Conservation (phyloP, 2,329 filamentous ascomycete genomes). For the Ophiostoma sp. region DNA sequence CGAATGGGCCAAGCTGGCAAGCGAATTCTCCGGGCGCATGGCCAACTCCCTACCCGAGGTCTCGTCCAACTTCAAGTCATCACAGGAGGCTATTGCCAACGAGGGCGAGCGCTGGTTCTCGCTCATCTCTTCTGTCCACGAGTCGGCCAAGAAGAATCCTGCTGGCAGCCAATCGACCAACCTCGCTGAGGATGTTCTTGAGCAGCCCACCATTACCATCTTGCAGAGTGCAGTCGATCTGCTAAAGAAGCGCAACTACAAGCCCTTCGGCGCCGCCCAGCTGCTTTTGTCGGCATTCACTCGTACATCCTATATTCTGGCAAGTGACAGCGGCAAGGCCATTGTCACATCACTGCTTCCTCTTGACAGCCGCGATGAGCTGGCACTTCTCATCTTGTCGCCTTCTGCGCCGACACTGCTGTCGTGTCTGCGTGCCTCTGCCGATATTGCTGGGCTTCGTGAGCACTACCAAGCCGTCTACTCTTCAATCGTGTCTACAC, state of each 20-base stretch:
- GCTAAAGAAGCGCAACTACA: conserved; percentile 48
- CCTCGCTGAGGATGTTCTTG: conserved; percentile 27
- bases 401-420: conserved; percentile 63
- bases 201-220: conserved; percentile 28
- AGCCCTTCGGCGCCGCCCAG: conserved; percentile 51
- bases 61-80: conserved; percentile 67
- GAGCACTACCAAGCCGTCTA: conserved; percentile 32
- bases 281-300: conserved; percentile 40
- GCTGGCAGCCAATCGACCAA: conserved; percentile 13
- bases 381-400: conserved; percentile 57
- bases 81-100: conserved; percentile 62
- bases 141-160: conserved; percentile 18
- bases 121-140: conserved; percentile 45
- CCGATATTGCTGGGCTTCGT: conserved; percentile 38
- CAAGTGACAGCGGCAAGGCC: conserved; percentile 27
- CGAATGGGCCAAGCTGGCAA: conserved; percentile 59
- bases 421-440: conserved; percentile 56
- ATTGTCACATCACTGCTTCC: conserved; percentile 42
- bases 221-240: conserved; percentile 38
- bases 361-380: conserved; percentile 49
- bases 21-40: conserved; percentile 59
- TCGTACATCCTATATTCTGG: conserved; percentile 41
- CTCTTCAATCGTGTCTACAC: conserved; percentile 36
- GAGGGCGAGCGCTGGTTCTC: conserved; percentile 64
- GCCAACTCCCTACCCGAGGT: conserved; percentile 74